phyloP scores from a whole-genome alignment of 2,329 filamentous ascomycete genomes.

The Rachicladosporium sp. region DNA sequence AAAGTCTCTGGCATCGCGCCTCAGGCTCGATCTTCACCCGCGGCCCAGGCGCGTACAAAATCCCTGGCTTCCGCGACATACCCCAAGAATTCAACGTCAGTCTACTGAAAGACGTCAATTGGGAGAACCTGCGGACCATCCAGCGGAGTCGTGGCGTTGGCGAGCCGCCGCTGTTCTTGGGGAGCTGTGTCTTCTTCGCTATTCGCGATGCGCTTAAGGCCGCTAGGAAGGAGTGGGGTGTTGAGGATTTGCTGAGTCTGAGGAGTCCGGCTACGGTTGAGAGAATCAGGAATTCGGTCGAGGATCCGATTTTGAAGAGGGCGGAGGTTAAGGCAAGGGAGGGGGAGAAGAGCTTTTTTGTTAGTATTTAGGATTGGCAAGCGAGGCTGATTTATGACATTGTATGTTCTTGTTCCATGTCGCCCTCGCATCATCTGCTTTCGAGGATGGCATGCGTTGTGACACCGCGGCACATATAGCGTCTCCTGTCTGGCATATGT shows the following conservation, averaged over 20 bases:
- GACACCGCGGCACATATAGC: too few relatives aligned
- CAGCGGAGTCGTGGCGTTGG: conserved; percentile 70
- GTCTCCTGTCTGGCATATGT: too few relatives aligned
- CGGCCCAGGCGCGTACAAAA: conserved; percentile 66
- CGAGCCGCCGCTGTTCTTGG: conserved; percentile 67
- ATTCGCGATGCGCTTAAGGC: conserved; percentile 74
- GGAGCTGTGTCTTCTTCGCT: conserved; percentile 74
- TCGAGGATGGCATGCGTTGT: too few relatives aligned
- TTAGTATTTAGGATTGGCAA: conserved; percentile 33
- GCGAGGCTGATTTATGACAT: too few relatives aligned
- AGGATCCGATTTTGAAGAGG: conserved; percentile 68
- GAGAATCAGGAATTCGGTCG: conserved; percentile 65
- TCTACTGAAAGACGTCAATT: conserved; percentile 72
- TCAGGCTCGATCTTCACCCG: conserved; percentile 55
- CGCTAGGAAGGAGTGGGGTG: conserved; percentile 58
- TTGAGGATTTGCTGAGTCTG: conserved; percentile 52
- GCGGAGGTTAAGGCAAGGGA: conserved; percentile 58
- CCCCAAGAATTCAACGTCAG: conserved; percentile 80
- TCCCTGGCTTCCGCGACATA: conserved; percentile 81
- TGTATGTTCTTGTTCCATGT: too few relatives aligned
- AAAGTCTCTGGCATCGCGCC: conserved; percentile 56
- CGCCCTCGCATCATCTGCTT: too few relatives aligned
- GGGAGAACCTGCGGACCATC: conserved; percentile 78
- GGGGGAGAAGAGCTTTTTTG: conserved; percentile 77
- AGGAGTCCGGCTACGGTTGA: conserved; percentile 76